A percentile compares a stretch with the other conserved stretches of the same genome.
phyloP scores from a whole-genome alignment of 352 stramenopile species.

The Peronospora farinosa region DNA sequence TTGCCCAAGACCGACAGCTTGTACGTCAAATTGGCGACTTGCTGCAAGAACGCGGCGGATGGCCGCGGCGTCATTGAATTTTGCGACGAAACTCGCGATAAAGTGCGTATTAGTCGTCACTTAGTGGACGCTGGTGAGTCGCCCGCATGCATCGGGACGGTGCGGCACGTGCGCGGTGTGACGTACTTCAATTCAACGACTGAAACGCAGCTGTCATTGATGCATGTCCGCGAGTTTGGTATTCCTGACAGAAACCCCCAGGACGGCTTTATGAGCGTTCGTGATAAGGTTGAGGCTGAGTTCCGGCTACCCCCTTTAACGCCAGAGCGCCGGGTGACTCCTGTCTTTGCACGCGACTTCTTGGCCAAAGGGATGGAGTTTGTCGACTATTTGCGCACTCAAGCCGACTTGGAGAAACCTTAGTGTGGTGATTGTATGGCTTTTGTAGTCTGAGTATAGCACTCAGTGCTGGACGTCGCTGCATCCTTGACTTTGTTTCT shows the following conservation, averaged over 20 bases:
- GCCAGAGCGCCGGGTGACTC: conserved; percentile 40
- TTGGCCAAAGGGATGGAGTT: conserved; percentile 51
- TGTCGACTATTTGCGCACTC: conserved; percentile 56
- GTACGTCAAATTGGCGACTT: conserved; percentile 28
- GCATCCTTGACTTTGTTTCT: conserved; percentile 19
- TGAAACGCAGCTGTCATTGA: conserved; percentile 37
- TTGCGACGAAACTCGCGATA: conserved; percentile 31
- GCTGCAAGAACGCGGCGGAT: conserved; percentile 30
- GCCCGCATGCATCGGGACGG: conserved; percentile 39
- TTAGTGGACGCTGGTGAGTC: conserved; percentile 41
- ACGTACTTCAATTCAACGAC: conserved; percentile 37
- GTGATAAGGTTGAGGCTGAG: conserved; percentile 58
- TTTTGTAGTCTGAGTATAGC: neutral
- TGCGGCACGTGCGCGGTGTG: conserved; percentile 46
- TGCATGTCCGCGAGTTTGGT: conserved; percentile 52
- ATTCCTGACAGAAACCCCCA: conserved; percentile 37
- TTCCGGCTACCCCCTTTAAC: conserved; percentile 55
- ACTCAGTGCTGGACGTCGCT: neutral
- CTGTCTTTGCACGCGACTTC: conserved; percentile 49
- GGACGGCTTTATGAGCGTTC: conserved; percentile 48
- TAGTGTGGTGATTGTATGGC: conserved; percentile 3
- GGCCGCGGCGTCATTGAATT: conserved; percentile 59
- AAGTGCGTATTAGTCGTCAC: conserved; percentile 47
- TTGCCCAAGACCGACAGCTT: conserved; percentile 44
- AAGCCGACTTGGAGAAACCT: conserved; percentile 22